Conservation (phyloP, 2,329 filamentous ascomycete genomes). For the Ophiostoma sp. region DNA sequence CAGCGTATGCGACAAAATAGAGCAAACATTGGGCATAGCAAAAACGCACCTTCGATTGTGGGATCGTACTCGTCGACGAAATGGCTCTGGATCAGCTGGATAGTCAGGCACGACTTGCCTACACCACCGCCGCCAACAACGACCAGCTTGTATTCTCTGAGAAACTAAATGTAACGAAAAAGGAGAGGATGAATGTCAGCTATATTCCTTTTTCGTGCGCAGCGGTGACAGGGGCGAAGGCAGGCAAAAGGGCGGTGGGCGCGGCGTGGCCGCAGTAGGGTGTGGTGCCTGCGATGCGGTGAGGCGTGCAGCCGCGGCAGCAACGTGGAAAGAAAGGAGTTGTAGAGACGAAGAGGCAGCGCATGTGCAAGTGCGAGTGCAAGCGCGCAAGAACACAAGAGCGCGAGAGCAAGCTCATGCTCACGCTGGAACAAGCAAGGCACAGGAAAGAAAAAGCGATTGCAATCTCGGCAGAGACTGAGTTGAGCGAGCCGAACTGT, state of each 20-base stretch:
- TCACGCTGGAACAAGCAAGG: neutral
- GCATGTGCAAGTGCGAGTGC: conserved; percentile 1
- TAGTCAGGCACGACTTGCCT: conserved; percentile 97
- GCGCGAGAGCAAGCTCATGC: conserved; percentile 1
- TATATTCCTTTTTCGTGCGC: neutral
- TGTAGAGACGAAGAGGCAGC: neutral
- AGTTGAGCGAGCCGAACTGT: neutral
- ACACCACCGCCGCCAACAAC: conserved; percentile 97
- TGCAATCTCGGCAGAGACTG: neutral
- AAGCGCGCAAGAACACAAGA: neutral
- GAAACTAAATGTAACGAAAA: conserved; percentile 50
- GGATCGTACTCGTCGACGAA: conserved; percentile 99
- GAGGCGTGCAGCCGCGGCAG: conserved; percentile 3
- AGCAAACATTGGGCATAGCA: conserved; percentile 20
- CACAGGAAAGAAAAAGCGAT: neutral
- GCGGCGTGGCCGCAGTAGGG: neutral
- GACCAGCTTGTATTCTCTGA: conserved; percentile 91
- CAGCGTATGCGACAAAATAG: neutral
- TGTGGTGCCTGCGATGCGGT: neutral
- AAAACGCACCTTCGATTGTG: conserved; percentile 80
- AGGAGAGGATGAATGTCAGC: too few species aligned
- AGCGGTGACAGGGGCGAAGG: neutral
- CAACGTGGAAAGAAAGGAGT: neutral
- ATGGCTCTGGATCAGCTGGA: conserved; percentile 91
- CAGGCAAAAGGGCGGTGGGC: neutral